phyloP scores from a whole-genome alignment of 192 early-diverging fungal genomes.

The Backusella macrospora region DNA sequence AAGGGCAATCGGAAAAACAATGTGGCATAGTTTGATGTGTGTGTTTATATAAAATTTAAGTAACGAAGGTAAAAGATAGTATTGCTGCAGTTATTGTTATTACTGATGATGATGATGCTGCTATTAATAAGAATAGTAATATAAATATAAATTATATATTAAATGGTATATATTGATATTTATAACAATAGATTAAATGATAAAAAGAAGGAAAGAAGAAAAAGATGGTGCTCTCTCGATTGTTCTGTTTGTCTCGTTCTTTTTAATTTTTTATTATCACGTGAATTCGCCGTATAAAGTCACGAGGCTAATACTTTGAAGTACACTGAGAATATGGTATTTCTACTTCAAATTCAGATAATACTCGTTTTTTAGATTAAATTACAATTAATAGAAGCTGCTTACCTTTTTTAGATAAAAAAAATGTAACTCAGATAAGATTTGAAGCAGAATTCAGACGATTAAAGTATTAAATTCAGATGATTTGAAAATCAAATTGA shows the following conservation, averaged over 20 bases:
- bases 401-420: no score
- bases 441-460: no score
- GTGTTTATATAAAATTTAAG: neutral
- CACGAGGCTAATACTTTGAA: neutral
- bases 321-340: no score
- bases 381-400: no score
- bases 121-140: neutral
- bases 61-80: neutral
- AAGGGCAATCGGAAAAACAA: constrained; percentile 23
- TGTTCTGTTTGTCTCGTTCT: no score
- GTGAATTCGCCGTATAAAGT: neutral
- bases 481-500: no score
- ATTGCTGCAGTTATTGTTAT: neutral
- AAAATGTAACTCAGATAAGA: no score
- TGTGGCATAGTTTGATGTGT: constrained; percentile 1
- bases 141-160: neutral
- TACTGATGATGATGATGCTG: neutral
- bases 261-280: neutral
- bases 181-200: neutral
- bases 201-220: neutral
- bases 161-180: neutral
- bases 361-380: no score
- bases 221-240: neutral
- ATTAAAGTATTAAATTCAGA: no score
- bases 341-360: no score